Base-by-base conservation (phyloP, 208 protist species). In the Trypanosoma theileri region DNA sequence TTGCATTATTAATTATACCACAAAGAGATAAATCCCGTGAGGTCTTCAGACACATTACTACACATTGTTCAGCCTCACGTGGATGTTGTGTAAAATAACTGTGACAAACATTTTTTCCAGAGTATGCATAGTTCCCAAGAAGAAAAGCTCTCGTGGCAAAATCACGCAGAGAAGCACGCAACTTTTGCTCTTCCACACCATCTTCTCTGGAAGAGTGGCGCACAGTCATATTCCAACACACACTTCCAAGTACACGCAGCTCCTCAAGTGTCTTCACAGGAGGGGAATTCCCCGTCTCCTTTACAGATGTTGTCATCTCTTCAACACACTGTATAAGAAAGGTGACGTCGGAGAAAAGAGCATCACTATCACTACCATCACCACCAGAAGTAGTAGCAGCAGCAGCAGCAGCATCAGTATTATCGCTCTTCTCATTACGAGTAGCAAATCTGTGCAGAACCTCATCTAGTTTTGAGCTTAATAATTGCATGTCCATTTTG, bases 11-110 rank as follows among this genome's bases (percentile, higher is more conserved):
- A n/a, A 41, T 24, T 51, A 70, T 59, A 53, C 35, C 41, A 65
- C 64, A 67, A 41, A 71, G 55, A 10, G 73, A 62, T 3, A 92
- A 55, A 8, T 55, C 60, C 17, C 86, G 88, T 46, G 77, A 75
- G 17, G 87, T 85, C 66, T 93, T 92, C 9, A 95, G 69, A 52
- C 86, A 95, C 79, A 95, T 88, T 1, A 95, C 28, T 21, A 93
- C 77, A 73, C 82, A 90, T 50, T 87, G 82, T 55, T 93, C 86
- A 0, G 77, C 75, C 19, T 93, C 85, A 16, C 74, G 44, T 28
- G 57, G 59, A 69, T 93, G 89, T 48, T 79, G 63, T 0, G 61
- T 66, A 55, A 93, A 74, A 65, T 91, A 88, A 57, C 61, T 63
- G 35, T 70, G 52, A 4, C 58, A 69, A 41, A 88, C 75, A 19